Conservation (phyloP, 305 asterid genomes). For the Lippia alba region DNA sequence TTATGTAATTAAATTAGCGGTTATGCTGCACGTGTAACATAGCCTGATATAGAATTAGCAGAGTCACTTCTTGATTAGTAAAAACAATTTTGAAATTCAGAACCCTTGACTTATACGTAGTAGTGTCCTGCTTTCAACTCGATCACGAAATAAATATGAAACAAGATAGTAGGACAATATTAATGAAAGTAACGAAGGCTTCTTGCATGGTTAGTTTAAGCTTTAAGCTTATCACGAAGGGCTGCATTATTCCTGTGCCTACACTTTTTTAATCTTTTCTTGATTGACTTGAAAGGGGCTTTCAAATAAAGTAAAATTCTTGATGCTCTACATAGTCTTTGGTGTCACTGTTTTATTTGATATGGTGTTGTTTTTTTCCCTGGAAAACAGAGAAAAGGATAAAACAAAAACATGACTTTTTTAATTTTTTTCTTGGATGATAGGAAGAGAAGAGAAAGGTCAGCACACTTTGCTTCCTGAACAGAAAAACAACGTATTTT, state of each 20-base stretch:
- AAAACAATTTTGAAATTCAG: too few relatives aligned
- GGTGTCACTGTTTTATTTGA: conserved; percentile 38
- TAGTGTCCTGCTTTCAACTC: too few relatives aligned
- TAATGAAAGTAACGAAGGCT: neutral
- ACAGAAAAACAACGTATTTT: conserved; percentile 35
- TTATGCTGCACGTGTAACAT: too few relatives aligned
- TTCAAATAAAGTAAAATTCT: conserved; percentile 16
- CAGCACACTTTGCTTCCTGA: conserved; percentile 65
- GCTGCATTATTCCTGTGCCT: too few relatives aligned
- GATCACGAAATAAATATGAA: too few relatives aligned
- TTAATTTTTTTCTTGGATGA: neutral
- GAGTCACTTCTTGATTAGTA: too few relatives aligned
- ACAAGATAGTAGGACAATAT: neutral
- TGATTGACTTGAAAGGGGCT: conserved; percentile 31
- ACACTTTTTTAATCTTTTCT: conserved; percentile 17
- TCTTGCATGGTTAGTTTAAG: conserved; percentile 5
- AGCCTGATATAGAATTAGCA: too few relatives aligned
- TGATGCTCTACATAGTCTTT: conserved; percentile 25
- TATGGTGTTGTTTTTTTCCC: neutral
- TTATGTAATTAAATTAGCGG: too few relatives aligned
- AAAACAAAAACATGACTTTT: too few relatives aligned
- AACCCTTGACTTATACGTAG: too few relatives aligned
- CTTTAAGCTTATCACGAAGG: conserved; percentile 5
- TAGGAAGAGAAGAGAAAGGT: conserved; percentile 23
- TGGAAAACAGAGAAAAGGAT: neutral